Evolutionary conservation across 2,329 filamentous ascomycete species (phyloP).

Genomic region (Laburnicola sp.): DNA sequence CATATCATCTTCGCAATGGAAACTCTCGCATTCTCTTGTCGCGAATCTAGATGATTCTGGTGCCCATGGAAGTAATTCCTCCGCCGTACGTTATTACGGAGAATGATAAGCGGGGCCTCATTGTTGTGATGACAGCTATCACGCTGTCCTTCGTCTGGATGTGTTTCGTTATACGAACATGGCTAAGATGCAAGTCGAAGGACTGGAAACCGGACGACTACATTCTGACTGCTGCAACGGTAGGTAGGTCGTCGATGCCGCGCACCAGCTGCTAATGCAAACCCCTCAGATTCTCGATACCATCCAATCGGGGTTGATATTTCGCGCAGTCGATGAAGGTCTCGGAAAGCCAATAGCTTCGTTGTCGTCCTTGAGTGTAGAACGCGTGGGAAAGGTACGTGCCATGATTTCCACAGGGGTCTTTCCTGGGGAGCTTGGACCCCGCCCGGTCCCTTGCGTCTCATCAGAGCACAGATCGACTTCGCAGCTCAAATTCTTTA

Average conservation of each 20-base stretch:
- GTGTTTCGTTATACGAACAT: conserved; percentile 37
- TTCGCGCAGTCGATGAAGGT: conserved; percentile 30
- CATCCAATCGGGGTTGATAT: conserved; percentile 22
- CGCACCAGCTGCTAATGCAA: neutral
- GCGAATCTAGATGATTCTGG: too few relatives aligned
- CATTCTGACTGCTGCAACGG: conserved; percentile 28
- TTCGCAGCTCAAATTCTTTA: conserved; percentile 38
- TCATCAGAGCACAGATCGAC: conserved; percentile 24
- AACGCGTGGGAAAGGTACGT: conserved; percentile 32
- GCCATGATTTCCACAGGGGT: conserved; percentile 1
- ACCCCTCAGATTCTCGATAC: conserved; percentile 29
- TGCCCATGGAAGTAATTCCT: conserved; percentile 21
- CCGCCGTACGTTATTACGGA: conserved; percentile 35
- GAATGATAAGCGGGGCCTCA: conserved; percentile 39
- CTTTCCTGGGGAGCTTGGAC: neutral
- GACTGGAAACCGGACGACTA: conserved; percentile 41
- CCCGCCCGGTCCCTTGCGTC: neutral
- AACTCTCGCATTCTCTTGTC: too few relatives aligned
- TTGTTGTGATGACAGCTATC: conserved; percentile 33
- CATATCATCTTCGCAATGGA: too few relatives aligned
- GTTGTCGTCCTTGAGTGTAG: conserved; percentile 20
- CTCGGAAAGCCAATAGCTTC: conserved; percentile 25
- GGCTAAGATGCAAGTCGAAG: conserved; percentile 29
- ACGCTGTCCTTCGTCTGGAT: conserved; percentile 36
- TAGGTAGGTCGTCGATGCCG: conserved; percentile 8